These are phyloP conservation scores for Schrenkiella parvula DNA, from an alignment of 345 rosid species.

Conservation along the genomic window DNA sequence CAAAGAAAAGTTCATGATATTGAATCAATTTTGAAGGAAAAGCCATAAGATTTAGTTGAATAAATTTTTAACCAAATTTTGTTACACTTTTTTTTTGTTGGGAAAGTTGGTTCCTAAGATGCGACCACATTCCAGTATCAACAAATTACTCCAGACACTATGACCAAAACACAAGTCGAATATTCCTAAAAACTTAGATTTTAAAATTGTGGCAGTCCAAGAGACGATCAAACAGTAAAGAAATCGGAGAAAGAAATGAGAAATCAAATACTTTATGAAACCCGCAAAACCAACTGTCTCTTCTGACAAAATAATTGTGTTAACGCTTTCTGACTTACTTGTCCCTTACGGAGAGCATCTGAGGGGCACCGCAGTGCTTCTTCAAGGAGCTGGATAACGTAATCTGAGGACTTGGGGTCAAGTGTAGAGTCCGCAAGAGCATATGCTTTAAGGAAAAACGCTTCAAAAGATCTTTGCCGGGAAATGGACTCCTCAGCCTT, in stretches of 20 bases:
- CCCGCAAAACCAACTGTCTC: too few relatives aligned
- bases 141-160: not conserved
- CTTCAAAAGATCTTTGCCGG: slow-evolving; percentile 92
- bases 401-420: slow-evolving; percentile 56
- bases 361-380: slow-evolving; percentile 97
- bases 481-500: slow-evolving; percentile 89
- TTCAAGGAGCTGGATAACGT: slow-evolving; percentile 74
- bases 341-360: slow-evolving; percentile 99
- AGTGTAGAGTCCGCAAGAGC: slow-evolving; percentile 71
- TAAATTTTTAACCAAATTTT: not conserved
- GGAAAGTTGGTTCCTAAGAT: not conserved
- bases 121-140: not conserved
- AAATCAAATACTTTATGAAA: not conserved
- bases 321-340: slow-evolving; percentile 44
- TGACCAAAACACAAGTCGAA: not conserved
- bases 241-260: not conserved
- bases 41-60: not conserved
- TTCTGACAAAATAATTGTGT: too few relatives aligned
- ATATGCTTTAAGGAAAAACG: slow-evolving; percentile 95
- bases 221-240: not conserved
- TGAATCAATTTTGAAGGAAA: not conserved
- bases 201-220: slow-evolving; percentile 5
- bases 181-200: not conserved
- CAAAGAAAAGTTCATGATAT: not conserved
- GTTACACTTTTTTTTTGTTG: not conserved